Evolutionary conservation across 73 alveolate species (phyloP), one percentile per base, ranked within the genome.

Genomic region (Stentor roeselii): DNA sequence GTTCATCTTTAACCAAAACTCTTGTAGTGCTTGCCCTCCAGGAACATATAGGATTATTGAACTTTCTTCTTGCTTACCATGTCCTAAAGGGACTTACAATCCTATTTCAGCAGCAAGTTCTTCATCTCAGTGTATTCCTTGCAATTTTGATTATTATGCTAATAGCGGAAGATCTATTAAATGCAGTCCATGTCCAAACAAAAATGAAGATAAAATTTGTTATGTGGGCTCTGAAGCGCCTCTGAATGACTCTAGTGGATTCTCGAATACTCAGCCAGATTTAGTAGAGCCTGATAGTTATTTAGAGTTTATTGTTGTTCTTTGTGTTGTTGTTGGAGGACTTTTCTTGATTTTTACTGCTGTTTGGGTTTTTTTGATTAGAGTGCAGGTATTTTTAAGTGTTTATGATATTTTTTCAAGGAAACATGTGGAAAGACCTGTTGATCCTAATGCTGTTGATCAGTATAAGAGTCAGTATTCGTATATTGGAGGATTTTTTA

Each of bases 401-500:
- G 67, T 50, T 11, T 11, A 50, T 50, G 67, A 50, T 50, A 11
- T 50, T 11, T 50, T 50, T 21, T 21, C 6, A 50, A 50, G 67
- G 67, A 50, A 50, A 50, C 67, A 50, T 50, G 21, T 6, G 21
- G 67, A 50, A 11, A 6, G 67, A 11, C 67, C 67, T 50, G 67
- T n/a, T n/a, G n/a, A n/a, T n/a, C n/a, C n/a, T n/a, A n/a, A n/a
- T n/a, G n/a, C n/a, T n/a, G n/a, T n/a, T n/a, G n/a, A n/a, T n/a
- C n/a, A n/a, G n/a, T n/a, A n/a, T n/a, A n/a, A n/a, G n/a, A n/a
- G n/a, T n/a, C n/a, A n/a, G n/a, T n/a, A n/a, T n/a, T n/a, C n/a
- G n/a, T n/a, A n/a, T n/a, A n/a, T n/a, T n/a, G 67, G 67, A 50
- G 67, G 67, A 11, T 50, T 50, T 50, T 50, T 50, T 50, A 50